A percentile compares a stretch with the other conserved stretches of the same genome.
These are phyloP conservation scores for Cryptosporidium xiaoi DNA, from an alignment of 169 alveolate genomes.

Conservation along the genomic window DNA sequence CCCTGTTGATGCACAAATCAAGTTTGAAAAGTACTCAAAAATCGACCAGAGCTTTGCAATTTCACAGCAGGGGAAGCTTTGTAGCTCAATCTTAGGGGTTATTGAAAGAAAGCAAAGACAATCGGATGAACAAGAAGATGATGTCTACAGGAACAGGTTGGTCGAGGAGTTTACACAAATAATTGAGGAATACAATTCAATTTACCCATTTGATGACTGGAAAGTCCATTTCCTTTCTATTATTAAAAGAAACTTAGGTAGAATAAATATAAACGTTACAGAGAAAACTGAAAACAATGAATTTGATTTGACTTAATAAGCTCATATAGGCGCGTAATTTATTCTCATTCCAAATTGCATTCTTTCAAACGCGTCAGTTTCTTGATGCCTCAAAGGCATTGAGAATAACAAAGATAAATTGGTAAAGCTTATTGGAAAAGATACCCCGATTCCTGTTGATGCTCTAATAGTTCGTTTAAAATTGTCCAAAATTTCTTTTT, in stretches of 20 bases:
- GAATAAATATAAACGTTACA: conserved; percentile 12
- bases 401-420: conserved; percentile 40
- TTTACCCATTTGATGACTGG: conserved; percentile 70
- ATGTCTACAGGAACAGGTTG: conserved; percentile 5
- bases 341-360: conserved; percentile 65
- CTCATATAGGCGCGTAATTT: conserved; percentile 41
- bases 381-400: conserved; percentile 14
- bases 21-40: conserved; percentile 50
- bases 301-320: conserved; percentile 48
- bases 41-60: conserved; percentile 29
- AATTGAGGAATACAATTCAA: conserved; percentile 55
- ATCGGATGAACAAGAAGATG: conserved; percentile 1
- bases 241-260: conserved; percentile 29
- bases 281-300: conserved; percentile 52
- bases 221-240: conserved; percentile 56
- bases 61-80: conserved; percentile 57
- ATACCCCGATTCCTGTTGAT: conserved; percentile 49
- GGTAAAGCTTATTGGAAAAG: conserved; percentile 40
- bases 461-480: conserved; percentile 36
- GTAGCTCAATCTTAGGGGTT: conserved; percentile 23
- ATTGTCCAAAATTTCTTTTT: neutral
- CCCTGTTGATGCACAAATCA: conserved; percentile 64
- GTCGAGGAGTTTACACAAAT: conserved; percentile 43
- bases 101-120: conserved; percentile 37
- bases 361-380: conserved; percentile 41